These are phyloP conservation scores for Eucalyptus albens DNA, from an alignment of 345 rosid species.

Conservation along the genomic window DNA sequence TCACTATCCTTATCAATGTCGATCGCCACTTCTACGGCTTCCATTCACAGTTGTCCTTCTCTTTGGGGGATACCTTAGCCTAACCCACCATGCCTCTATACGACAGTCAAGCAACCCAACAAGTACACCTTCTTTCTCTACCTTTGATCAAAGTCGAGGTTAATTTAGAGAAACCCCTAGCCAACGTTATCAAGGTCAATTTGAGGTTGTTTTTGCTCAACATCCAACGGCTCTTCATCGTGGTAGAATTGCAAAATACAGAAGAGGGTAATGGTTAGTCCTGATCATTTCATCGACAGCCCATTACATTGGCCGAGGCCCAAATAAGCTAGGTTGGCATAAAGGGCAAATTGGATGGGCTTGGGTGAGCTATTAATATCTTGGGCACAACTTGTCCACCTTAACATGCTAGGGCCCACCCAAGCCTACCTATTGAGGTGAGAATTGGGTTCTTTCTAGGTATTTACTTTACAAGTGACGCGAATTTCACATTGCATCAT, in stretches of 20 bases:
- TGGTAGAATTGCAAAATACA: background rate
- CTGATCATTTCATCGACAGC: background rate
- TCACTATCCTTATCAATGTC: background rate
- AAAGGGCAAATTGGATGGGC: background rate
- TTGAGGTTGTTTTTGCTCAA: background rate
- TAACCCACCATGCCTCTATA: background rate
- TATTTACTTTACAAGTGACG: background rate
- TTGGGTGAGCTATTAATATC: background rate
- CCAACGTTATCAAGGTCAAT: background rate
- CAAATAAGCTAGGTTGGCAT: background rate
- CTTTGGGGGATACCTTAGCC: background rate
- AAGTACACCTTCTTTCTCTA: background rate
- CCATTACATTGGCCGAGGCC: background rate
- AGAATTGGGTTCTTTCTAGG: background rate
- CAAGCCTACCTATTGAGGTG: background rate
- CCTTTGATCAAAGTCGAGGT: background rate
- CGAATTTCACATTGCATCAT: background rate
- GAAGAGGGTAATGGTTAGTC: background rate
- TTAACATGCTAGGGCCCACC: background rate
- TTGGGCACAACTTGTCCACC: background rate
- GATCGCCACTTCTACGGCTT: background rate
- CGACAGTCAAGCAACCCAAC: background rate
- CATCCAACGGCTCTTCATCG: background rate
- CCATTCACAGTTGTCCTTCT: background rate
- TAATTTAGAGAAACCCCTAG: background rate